Evolutionary conservation across 2,329 filamentous ascomycete genomes (phyloP).

Genomic region (Aspergillus proliferans): DNA sequence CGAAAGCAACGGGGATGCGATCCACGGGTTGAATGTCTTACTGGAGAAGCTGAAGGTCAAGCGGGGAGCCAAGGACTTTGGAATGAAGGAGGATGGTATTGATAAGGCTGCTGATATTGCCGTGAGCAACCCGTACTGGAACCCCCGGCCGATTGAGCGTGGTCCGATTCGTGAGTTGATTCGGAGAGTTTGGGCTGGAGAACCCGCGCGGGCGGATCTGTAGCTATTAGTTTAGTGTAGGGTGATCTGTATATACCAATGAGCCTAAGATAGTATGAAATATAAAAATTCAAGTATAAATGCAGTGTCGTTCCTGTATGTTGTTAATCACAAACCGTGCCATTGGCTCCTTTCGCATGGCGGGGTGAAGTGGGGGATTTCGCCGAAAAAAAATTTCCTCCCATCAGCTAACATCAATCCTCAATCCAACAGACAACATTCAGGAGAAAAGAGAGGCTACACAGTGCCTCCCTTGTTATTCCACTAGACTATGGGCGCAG

Average conservation of each 20-base stretch:
- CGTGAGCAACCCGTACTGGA: slow-evolving; percentile 54
- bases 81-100: slow-evolving; percentile 57
- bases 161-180: slow-evolving; percentile 51
- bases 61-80: slow-evolving; percentile 48
- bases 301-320: background rate
- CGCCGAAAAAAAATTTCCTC: slow-evolving; percentile 13
- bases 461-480: background rate
- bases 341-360: slow-evolving; percentile 16
- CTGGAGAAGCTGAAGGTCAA: slow-evolving; percentile 50
- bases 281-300: background rate
- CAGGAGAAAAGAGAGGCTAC: background rate
- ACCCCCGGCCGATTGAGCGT: slow-evolving; percentile 51
- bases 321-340: background rate
- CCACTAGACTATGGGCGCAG: slow-evolving; percentile 18
- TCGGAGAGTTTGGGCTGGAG: slow-evolving; percentile 56
- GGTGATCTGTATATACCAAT: background rate
- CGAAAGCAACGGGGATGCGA: slow-evolving; percentile 53
- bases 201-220: slow-evolving; percentile 49
- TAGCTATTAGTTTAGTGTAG: slow-evolving; percentile 23
- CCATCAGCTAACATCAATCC: slow-evolving; percentile 6
- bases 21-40: slow-evolving; percentile 52
- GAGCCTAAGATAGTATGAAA: background rate
- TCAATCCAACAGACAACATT: slow-evolving; percentile 2
- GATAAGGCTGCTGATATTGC: slow-evolving; percentile 56
- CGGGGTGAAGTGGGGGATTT: slow-evolving; percentile 28